Evolutionary conservation across 306 rosid genomes (phyloP).

Genomic region (Hippophae gyantsensis): DNA sequence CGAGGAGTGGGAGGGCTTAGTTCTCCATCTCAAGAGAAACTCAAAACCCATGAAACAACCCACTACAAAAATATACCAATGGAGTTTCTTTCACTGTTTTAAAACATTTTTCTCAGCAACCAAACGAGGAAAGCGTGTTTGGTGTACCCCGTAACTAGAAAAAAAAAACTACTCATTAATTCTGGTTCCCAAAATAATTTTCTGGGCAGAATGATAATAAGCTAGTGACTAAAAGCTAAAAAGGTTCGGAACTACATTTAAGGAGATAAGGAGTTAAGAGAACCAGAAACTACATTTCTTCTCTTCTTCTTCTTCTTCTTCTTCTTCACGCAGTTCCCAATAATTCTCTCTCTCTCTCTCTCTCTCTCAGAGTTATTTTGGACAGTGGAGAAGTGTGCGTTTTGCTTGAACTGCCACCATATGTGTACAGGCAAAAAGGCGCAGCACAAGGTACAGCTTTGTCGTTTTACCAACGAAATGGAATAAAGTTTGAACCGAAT

Average conservation of each 20-base stretch:
- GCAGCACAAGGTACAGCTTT: conserved; percentile 5
- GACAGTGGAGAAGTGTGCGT: background rate
- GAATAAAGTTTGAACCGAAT: conserved; percentile 1
- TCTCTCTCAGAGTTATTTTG: background rate
- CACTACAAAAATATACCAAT: background rate
- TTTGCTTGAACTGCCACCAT: background rate
- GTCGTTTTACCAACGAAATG: conserved; percentile 18
- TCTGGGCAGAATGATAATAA: no score
- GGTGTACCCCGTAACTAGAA: background rate
- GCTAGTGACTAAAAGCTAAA: no score
- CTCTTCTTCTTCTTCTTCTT: background rate
- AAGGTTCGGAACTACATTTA: background rate
- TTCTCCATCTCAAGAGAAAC: background rate
- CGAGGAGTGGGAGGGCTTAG: background rate
- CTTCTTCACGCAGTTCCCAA: conserved; percentile 21
- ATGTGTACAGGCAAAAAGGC: background rate
- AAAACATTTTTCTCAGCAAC: conserved; percentile 18
- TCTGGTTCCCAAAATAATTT: no score
- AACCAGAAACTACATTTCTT: background rate
- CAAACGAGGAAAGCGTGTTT: background rate
- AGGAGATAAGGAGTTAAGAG: background rate
- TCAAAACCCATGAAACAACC: conserved; percentile 1
- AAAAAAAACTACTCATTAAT: background rate
- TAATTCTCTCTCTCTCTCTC: background rate
- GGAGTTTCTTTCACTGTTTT: background rate